These are phyloP conservation scores for Carex kokanica DNA, from an alignment of 176 grass and related monocot genomes.

Conservation along the genomic window DNA sequence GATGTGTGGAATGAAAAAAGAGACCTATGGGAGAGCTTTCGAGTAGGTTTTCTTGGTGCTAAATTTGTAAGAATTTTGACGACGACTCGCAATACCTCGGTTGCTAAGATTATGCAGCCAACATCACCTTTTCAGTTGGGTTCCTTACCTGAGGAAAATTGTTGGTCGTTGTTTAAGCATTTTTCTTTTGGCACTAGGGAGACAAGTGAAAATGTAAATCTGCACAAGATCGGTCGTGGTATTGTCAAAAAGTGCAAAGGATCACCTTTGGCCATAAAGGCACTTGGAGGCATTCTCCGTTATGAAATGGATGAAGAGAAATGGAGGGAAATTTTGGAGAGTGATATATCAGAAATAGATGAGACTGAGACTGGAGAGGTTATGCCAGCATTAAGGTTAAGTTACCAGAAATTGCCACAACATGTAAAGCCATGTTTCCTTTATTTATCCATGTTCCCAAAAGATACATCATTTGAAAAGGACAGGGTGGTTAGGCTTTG, in stretches of 20 bases:
- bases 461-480: no score
- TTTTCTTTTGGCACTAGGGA: not conserved
- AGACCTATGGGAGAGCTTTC: conserved; percentile 18
- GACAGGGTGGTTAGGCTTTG: no score
- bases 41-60: not conserved
- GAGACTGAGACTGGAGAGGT: no score
- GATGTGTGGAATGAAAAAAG: conserved; percentile 36
- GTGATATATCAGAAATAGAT: no score
- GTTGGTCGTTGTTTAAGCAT: conserved; percentile 16
- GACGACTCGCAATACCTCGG: conserved; percentile 19
- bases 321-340: no score
- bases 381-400: no score
- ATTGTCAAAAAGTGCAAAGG: conserved; percentile 30
- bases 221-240: not conserved
- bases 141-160: not conserved
- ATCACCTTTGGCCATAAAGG: conserved; percentile 17
- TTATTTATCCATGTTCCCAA: no score
- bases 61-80: conserved; percentile 18
- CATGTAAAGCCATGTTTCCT: no score
- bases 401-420: no score
- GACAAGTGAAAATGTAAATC: not conserved
- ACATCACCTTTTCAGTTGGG: not conserved
- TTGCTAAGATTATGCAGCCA: conserved; percentile 25
- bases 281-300: no score
- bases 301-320: no score